Evolutionary conservation across 352 stramenopile species (phyloP).

Genomic region (Pythium aristosporum): DNA sequence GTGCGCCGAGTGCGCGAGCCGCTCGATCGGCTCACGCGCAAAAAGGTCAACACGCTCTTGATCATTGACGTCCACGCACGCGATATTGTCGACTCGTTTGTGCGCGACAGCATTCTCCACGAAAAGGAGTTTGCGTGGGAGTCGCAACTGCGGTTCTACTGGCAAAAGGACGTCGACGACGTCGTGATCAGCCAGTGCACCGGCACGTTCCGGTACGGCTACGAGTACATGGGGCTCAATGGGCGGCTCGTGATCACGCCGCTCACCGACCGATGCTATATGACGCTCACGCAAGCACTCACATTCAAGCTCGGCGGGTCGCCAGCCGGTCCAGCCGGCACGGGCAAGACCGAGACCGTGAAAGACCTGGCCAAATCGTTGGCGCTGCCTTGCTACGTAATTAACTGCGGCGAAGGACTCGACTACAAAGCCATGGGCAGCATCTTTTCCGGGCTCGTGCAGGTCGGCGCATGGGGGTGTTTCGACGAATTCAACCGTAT

Average conservation of each 20-base stretch:
- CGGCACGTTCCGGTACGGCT: conserved; percentile 92
- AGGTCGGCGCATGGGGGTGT: conserved; percentile 91
- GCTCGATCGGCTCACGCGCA: conserved; percentile 79
- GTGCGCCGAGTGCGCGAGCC: conserved; percentile 89
- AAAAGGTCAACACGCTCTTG: conserved; percentile 93
- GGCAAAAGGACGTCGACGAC: conserved; percentile 89
- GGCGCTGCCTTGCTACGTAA: conserved; percentile 95
- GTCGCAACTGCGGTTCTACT: conserved; percentile 90
- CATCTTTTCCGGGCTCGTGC: conserved; percentile 93
- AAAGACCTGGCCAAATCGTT: conserved; percentile 95
- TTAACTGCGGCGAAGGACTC: conserved; percentile 91
- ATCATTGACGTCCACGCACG: conserved; percentile 91
- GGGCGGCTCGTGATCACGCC: conserved; percentile 96
- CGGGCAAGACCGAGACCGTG: conserved; percentile 95
- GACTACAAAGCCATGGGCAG: conserved; percentile 96
- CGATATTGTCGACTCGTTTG: conserved; percentile 90
- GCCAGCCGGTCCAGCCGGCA: conserved; percentile 92
- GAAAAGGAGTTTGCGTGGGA: conserved; percentile 92
- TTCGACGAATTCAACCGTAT: conserved; percentile 92
- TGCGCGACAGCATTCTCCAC: conserved; percentile 88
- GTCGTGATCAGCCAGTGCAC: conserved; percentile 92
- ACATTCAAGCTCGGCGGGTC: conserved; percentile 95
- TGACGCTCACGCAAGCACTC: conserved; percentile 94
- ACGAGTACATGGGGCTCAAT: conserved; percentile 96
- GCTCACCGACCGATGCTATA: conserved; percentile 95